Conservation (phyloP, 2,329 filamentous ascomycete species). For the Cladosporium sp. region DNA sequence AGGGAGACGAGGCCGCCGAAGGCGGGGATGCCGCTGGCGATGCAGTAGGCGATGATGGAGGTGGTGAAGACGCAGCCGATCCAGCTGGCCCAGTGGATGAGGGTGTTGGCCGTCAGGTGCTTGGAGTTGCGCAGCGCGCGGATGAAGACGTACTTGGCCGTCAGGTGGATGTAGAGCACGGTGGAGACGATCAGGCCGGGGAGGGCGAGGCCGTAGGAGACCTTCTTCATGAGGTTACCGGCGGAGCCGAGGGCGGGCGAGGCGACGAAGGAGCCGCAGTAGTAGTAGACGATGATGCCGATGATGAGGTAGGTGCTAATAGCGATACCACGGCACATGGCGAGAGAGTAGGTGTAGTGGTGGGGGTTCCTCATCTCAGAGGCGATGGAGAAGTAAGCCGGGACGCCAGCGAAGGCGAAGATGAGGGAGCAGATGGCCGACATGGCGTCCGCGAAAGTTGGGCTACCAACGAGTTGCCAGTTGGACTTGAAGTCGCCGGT, state of each 20-base stretch:
- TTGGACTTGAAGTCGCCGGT: conserved; percentile 55
- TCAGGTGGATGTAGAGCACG: conserved; percentile 44
- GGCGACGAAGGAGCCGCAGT: conserved; percentile 57
- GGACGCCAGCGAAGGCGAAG: conserved; percentile 52
- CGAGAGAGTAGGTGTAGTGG: conserved; percentile 53
- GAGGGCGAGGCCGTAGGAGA: conserved; percentile 55
- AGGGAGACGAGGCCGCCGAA: conserved; percentile 44
- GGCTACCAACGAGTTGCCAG: conserved; percentile 50
- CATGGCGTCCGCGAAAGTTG: conserved; percentile 55
- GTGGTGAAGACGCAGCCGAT: conserved; percentile 28
- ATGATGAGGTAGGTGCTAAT: conserved; percentile 53
- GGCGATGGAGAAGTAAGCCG: conserved; percentile 58
- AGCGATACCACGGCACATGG: conserved; percentile 54
- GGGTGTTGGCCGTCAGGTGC: conserved; percentile 47
- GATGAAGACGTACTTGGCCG: conserved; percentile 52
- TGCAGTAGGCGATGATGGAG: conserved; percentile 23
- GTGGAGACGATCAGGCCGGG: conserved; percentile 49
- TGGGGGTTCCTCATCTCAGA: conserved; percentile 57
- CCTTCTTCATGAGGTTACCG: conserved; percentile 53
- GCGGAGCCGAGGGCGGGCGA: conserved; percentile 57
- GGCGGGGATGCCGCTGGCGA: conserved; percentile 44
- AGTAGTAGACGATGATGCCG: conserved; percentile 55
- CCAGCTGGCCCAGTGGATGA: conserved; percentile 49
- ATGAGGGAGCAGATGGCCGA: conserved; percentile 52
- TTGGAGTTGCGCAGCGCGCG: conserved; percentile 48